Percentiles rank a stretch among this genome's conserved stretches.
phyloP scores from a whole-genome alignment of 1,139 yeast genomes.

The Zygoascus hellenicus region DNA sequence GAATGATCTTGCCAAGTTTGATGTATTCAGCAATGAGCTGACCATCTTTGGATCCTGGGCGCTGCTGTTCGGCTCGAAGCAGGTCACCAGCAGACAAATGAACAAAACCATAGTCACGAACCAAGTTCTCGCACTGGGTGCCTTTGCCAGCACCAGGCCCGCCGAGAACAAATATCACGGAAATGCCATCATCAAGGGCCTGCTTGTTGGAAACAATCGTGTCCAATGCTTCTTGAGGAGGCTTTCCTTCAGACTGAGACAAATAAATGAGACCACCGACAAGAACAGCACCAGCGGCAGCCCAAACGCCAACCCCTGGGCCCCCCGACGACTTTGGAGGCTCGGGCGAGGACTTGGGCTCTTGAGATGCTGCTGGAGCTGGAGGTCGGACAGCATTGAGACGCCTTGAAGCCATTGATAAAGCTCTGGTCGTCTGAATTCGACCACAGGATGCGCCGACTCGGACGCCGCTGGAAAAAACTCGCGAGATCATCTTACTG shows the following conservation, averaged over 20 bases:
- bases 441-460: no score
- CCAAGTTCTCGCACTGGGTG: slow-evolving; percentile 86
- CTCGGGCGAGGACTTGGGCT: slow-evolving; percentile 1
- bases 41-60: slow-evolving; percentile 80
- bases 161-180: slow-evolving; percentile 75
- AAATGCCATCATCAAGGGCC: slow-evolving; percentile 33
- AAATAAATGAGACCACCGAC: slow-evolving; percentile 1
- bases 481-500: no score
- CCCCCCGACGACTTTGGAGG: background rate
- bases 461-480: no score
- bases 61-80: slow-evolving; percentile 81
- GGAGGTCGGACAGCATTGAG: slow-evolving; percentile 8
- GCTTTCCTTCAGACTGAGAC: slow-evolving; percentile 2
- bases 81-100: slow-evolving; percentile 95
- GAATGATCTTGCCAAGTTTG: slow-evolving; percentile 86
- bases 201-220: slow-evolving; percentile 2
- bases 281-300: slow-evolving; percentile 1
- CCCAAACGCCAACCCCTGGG: slow-evolving; percentile 4
- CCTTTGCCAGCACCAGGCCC: slow-evolving; percentile 96
- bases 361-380: background rate
- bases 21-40: slow-evolving; percentile 77
- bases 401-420: background rate
- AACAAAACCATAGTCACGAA: slow-evolving; percentile 70
- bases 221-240: slow-evolving; percentile 5
- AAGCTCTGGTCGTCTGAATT: background rate